Conservation (phyloP, 106 monocot genomes). For the Apostasia shenzhenica region DNA sequence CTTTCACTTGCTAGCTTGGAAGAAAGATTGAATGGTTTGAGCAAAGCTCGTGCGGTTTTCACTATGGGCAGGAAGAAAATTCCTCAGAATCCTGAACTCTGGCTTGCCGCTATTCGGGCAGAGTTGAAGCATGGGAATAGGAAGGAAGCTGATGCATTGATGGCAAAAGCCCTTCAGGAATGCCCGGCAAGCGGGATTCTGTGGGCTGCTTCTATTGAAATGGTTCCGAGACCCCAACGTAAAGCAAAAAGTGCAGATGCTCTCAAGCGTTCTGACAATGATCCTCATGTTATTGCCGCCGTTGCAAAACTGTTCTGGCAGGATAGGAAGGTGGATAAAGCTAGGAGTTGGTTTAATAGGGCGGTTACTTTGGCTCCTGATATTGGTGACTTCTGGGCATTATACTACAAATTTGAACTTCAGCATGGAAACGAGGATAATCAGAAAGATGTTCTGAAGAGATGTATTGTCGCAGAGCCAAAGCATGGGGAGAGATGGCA, state of each 20-base stretch:
- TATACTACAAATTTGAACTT: conserved; percentile 92
- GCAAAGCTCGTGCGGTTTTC: conserved; percentile 84
- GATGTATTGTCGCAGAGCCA: conserved; percentile 81
- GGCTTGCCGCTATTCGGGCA: conserved; percentile 86
- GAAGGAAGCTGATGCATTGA: conserved; percentile 74
- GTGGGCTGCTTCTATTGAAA: conserved; percentile 94
- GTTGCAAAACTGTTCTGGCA: conserved; percentile 93
- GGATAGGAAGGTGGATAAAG: conserved; percentile 94
- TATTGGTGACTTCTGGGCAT: conserved; percentile 89
- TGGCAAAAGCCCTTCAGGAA: conserved; percentile 96
- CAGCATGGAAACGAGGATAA: conserved; percentile 88
- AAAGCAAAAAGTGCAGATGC: conserved; percentile 86
- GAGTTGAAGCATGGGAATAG: conserved; percentile 86
- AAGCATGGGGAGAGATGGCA: conserved; percentile 97
- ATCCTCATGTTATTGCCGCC: conserved; percentile 86
- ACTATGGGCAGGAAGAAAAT: conserved; percentile 85
- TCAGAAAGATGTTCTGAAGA: conserved; percentile 76
- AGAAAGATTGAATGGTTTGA: conserved; percentile 70
- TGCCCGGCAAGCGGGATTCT: conserved; percentile 86
- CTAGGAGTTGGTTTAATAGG: conserved; percentile 85
- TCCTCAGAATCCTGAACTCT: conserved; percentile 77
- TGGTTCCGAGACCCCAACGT: conserved; percentile 79
- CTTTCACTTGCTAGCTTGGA: conserved; percentile 81
- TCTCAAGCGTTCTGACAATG: conserved; percentile 68
- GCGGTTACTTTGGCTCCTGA: conserved; percentile 91